Evolutionary conservation across 768 basidiomycete genomes (phyloP).

Genomic region (Lactifluus echinatus): DNA sequence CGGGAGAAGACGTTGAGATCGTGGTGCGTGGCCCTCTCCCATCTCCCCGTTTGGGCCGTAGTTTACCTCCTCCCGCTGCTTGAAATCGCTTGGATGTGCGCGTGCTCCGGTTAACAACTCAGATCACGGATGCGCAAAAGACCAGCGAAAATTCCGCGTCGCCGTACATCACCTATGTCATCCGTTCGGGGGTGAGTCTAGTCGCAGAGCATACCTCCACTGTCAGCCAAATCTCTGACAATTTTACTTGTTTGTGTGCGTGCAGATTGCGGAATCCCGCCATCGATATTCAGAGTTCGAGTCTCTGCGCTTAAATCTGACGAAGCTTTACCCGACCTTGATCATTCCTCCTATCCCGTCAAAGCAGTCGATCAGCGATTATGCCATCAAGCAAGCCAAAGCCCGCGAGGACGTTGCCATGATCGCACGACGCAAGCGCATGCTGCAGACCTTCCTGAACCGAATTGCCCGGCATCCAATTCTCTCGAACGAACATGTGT

Average conservation of each 20-base stretch:
- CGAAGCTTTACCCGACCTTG: constrained; percentile 87
- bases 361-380: constrained; percentile 91
- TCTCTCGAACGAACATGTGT: constrained; percentile 89
- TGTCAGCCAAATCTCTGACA: no score
- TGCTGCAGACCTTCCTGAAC: constrained; percentile 93
- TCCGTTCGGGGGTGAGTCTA: constrained; percentile 67
- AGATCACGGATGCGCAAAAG: constrained; percentile 97
- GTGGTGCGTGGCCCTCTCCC: constrained; percentile 38
- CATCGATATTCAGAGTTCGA: constrained; percentile 98
- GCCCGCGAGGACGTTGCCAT: constrained; percentile 93
- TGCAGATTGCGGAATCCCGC: constrained; percentile 67
- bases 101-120: no score
- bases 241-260: constrained; percentile 1
- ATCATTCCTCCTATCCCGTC: constrained; percentile 98
- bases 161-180: constrained; percentile 92
- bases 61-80: no score
- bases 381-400: constrained; percentile 93
- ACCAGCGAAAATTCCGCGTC: constrained; percentile 81
- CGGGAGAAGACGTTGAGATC: constrained; percentile 76
- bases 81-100: no score
- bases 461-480: constrained; percentile 88
- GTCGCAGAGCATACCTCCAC: no score
- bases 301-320: constrained; percentile 73
- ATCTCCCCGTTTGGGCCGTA: no score
- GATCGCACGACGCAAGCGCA: constrained; percentile 86